Conservation (phyloP, 2,329 filamentous ascomycete genomes). For the Alternaria alternata region DNA sequence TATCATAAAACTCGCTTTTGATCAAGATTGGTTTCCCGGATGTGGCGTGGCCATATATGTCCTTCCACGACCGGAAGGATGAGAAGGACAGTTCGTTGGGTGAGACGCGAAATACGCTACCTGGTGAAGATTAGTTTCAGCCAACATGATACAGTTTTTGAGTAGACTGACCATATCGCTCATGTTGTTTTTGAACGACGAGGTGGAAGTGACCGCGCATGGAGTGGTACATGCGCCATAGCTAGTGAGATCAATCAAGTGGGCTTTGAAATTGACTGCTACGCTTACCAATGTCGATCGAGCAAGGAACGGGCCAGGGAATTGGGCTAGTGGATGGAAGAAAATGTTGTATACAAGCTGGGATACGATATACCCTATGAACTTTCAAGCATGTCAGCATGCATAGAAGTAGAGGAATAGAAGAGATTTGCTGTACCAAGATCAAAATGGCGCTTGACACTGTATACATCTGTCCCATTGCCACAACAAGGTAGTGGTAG, state of each 20-base stretch:
- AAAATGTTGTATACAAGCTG: neutral
- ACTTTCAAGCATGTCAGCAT: neutral
- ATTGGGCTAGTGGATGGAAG: slow-evolving; percentile 1
- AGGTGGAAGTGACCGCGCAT: neutral
- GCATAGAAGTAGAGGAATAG: neutral
- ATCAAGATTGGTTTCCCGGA: neutral
- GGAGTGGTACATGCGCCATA: slow-evolving; percentile 4
- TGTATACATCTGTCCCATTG: neutral
- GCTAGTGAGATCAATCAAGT: neutral
- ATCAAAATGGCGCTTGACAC: neutral
- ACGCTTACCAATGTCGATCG: neutral
- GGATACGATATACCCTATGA: neutral
- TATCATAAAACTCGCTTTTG: slow-evolving; percentile 2
- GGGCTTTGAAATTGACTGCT: neutral
- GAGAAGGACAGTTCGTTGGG: slow-evolving; percentile 7
- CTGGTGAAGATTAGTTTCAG: neutral
- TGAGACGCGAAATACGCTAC: neutral
- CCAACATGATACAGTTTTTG: neutral
- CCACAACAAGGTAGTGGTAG: neutral
- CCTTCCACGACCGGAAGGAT: neutral
- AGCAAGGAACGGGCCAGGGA: neutral
- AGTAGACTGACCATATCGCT: neutral
- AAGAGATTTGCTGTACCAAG: neutral
- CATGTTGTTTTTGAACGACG: neutral
- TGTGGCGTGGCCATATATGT: neutral